phyloP scores from a whole-genome alignment of 1,284 basidiomycete genomes.

The Leccinum angustisporum region DNA sequence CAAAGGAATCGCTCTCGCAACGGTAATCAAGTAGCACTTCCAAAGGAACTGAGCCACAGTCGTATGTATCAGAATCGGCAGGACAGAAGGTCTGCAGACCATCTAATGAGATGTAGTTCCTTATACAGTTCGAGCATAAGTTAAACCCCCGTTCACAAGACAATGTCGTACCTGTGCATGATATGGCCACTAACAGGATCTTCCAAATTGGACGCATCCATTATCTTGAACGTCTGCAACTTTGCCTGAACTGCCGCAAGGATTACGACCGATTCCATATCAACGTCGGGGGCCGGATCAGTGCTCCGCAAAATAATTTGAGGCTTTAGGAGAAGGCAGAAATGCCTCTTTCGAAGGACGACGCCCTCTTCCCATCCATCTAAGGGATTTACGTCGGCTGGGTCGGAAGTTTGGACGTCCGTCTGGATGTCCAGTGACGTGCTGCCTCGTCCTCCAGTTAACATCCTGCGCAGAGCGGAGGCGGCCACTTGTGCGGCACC shows the following conservation, averaged over 20 bases:
- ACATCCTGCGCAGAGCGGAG: slow-evolving; percentile 58
- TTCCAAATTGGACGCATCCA: slow-evolving; percentile 77
- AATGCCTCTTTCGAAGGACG: slow-evolving; percentile 67
- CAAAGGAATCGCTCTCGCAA: slow-evolving; percentile 81
- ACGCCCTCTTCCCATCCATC: slow-evolving; percentile 73
- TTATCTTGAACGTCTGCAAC: slow-evolving; percentile 78
- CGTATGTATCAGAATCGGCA: slow-evolving; percentile 39
- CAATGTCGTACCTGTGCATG: slow-evolving; percentile 69
- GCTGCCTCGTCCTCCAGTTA: slow-evolving; percentile 50
- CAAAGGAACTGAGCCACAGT: slow-evolving; percentile 69
- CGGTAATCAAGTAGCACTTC: slow-evolving; percentile 87
- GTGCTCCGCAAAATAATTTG: slow-evolving; percentile 80
- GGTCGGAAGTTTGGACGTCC: slow-evolving; percentile 23
- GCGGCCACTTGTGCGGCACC: slow-evolving; percentile 60
- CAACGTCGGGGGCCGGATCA: slow-evolving; percentile 40
- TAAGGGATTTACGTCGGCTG: slow-evolving; percentile 53
- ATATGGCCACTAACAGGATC: slow-evolving; percentile 87
- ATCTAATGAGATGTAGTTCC: slow-evolving; percentile 73
- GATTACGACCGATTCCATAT: slow-evolving; percentile 67
- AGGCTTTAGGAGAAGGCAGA: slow-evolving; percentile 86
- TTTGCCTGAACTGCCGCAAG: slow-evolving; percentile 84
- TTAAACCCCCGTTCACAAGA: background rate
- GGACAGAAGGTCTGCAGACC: slow-evolving; percentile 92
- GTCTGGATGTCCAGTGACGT: slow-evolving; percentile 45
- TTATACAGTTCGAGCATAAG: slow-evolving; percentile 29